Conservation (phyloP, 2,329 filamentous ascomycete species). For the Endoconidiophora polonica region DNA sequence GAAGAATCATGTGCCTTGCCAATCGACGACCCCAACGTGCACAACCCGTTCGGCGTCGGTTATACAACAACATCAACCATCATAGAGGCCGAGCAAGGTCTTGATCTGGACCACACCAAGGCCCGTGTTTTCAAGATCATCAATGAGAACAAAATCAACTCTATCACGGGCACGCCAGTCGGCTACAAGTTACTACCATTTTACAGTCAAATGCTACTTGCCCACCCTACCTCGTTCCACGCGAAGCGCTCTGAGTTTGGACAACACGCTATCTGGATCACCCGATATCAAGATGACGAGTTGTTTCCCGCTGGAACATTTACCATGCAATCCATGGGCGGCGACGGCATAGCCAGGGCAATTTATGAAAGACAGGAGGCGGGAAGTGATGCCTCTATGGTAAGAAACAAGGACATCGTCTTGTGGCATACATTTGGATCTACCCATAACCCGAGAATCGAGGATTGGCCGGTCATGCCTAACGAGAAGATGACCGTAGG, state of each 20-base stretch:
- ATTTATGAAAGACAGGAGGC: constrained; percentile 21
- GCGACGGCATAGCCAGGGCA: constrained; percentile 24
- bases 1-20: constrained; percentile 28
- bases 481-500: constrained; percentile 36
- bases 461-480: constrained; percentile 56
- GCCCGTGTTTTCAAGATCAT: constrained; percentile 33
- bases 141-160: constrained; percentile 27
- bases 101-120: constrained; percentile 33
- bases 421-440: constrained; percentile 43
- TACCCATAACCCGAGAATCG: constrained; percentile 47
- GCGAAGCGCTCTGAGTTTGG: constrained; percentile 27
- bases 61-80: constrained; percentile 26
- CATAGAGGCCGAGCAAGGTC: constrained; percentile 26
- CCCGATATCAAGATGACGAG: constrained; percentile 26
- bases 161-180: constrained; percentile 26
- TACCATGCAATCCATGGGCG: constrained; percentile 31
- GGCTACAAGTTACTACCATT: constrained; percentile 29
- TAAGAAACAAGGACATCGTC: constrained; percentile 34
- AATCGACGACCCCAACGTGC: constrained; percentile 22
- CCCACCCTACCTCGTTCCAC: constrained; percentile 24
- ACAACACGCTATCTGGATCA: constrained; percentile 29
- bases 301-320: constrained; percentile 27
- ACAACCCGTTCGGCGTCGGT: constrained; percentile 37
- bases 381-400: constrained; percentile 25
- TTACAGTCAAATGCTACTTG: constrained; percentile 30